Evolutionary conservation across 805 yeast genomes (phyloP), one percentile per base, ranked within the genome.

Genomic region (Saturnispora dispora): DNA sequence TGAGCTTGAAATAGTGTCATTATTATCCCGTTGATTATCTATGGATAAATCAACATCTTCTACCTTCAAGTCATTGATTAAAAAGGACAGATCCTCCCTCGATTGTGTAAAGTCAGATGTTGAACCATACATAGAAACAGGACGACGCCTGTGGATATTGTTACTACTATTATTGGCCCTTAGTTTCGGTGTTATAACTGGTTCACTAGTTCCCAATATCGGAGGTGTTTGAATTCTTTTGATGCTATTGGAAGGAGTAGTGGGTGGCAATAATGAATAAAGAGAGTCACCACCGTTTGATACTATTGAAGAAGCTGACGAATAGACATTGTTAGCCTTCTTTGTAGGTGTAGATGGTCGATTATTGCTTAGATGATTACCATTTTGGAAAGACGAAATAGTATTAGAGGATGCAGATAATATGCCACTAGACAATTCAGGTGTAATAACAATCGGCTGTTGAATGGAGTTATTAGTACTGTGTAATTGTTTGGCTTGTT

Each of bases 21-120:
- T 56, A 17, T 59, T 58, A 32, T 45, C 20, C 20, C 18, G 33
- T 35, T 51, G 42, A 23, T 22, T 25, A 8, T 37, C 45, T 46
- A 71, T 67, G 9, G 69, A 62, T 15, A 68, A 53, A 44, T 66
- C 66, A 4, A 64, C 61, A 36, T 69, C 69, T 53, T 65, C 66
- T 22, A 55, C 60, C n/a, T 63, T 56, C 54, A 65, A 25, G 6
- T 55, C 57, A 28, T 39, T 45, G 27, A 55, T 50, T 17, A 55
- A 40, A 46, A 22, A 45, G 3, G 53, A 50, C 2, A 54, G 45
- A 40, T 54, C 57, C 9, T 48, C 51, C 27, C 36, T 48, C 6
- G 51, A 35, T 18, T 39, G 20, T 6, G 15, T 17, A 11, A 43
- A 25, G 9, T 52, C 50, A 2, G 41, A 30, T 30, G 49, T 47